Base-by-base conservation (phyloP, 2,329 filamentous ascomycete species). In the Botrytis hyacinthi region DNA sequence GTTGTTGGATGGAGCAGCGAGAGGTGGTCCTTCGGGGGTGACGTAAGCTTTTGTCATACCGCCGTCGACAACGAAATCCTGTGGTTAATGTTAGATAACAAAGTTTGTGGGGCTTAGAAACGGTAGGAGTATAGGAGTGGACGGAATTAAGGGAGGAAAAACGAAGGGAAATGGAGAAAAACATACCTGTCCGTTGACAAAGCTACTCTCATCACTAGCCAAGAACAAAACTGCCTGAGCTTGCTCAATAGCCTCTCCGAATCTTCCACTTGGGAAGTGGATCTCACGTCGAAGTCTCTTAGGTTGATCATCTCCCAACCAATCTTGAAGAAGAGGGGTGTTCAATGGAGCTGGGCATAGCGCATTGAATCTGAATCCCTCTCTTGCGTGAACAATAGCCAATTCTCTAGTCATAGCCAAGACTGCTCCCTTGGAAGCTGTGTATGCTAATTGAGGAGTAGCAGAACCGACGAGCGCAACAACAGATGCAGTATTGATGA, bases 31-130 rank as follows among this genome's bases (percentile, higher is more conserved):
- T 82, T 91, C 89, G 2, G 90, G 84, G 1, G 90, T 92, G 42
- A 92, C 90, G 82, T 98, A 98, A 62, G 94, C 93, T 87, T 93
- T 97, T 80, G 91, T 95, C 93, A 99, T 93, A 74, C 95, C 95
- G 74, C 96, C 96, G 80, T 99, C 96, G 40, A 98, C 94, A 7
- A 97, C 92, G 84, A 98, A 97, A 81, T 98, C 96, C 74, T 90
- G 8, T 35, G 12, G 12, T 12, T 18, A 6, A 18, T 44, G 51
- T 69, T 44, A 69, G 48, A 22, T 16, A 32, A 18, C 40, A 10
- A 7, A 10, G 18, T 59, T 59, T 29, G 6, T 5, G 59, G 6
- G 4, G 22, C 12, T n/a, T 7, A 16, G 16, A 51, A 7, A 32
- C 12, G 35, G 22, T 22, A 35, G n/a, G 26, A 20, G 18, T 12